Base-by-base conservation (phyloP, 2,329 filamentous ascomycete species). In the Neoascochyta sp. region DNA sequence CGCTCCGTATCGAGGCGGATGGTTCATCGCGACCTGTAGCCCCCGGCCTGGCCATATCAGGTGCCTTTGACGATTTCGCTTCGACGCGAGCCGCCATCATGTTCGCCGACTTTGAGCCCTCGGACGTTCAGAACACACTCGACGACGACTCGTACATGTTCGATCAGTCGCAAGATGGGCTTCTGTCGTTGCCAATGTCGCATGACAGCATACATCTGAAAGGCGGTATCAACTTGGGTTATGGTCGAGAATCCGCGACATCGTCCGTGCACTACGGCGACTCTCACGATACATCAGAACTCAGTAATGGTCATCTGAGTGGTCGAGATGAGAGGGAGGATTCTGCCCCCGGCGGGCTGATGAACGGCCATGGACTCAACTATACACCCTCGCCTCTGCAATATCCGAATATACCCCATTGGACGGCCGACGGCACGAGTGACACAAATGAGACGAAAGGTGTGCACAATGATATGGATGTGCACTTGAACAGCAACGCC, bases 211-310 rank as follows among this genome's bases (percentile, higher is more conserved):
- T 51, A 36, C 47, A 57, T 41, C 32, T 62, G 34, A 64, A 63
- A 45, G 41, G 43, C 32, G 42, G 49, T 29, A 47, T 51, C 25
- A 52, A 52, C 43, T 39, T 63, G 34, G 58, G 48, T 34, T 65
- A 63, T 54, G 46, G 44, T 31, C 54, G 54, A 47, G 61, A 64
- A 45, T 64, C 62, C 16, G 54, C 50, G 33, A 44, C 57, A 36
- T 65, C 62, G 36, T 65, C 62, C 42, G 52, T 60, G 45, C 62
- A 64, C 39, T 57, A 57, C 31, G 55, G 55, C 35, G 59, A 64
- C 34, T 41, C 43, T 25, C 55, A 55, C 32, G 59, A 62, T 39
- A 47, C 47, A 43, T 65, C 59, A 15, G 62, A 65, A 32, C 33
- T 41, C 22, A 54, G 43, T 38, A 55, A 43, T 34, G 52, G 52